A percentile compares a stretch with the other conserved stretches of the same genome.
Conservation (phyloP, 2,329 filamentous ascomycete genomes). For the Shiraia sp. region DNA sequence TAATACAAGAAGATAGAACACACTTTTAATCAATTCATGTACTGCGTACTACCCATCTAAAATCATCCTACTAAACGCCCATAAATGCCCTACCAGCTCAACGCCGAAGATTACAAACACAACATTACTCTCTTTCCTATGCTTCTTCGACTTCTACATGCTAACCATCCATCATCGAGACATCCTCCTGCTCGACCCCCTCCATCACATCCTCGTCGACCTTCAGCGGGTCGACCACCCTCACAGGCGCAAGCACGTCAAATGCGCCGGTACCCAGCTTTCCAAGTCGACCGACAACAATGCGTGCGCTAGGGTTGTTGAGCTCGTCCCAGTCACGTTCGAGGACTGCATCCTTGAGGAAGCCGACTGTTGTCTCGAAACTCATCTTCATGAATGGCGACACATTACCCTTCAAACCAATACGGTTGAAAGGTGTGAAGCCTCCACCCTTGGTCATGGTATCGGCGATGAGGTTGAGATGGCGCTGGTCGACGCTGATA, state of each 20-base stretch:
- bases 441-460: slow-evolving; percentile 94
- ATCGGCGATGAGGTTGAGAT: slow-evolving; percentile 93
- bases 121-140: too few species aligned
- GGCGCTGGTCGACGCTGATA: slow-evolving; percentile 87
- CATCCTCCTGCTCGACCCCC: slow-evolving; percentile 18
- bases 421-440: slow-evolving; percentile 91
- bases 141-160: too few species aligned
- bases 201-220: slow-evolving; percentile 16
- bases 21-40: too few species aligned
- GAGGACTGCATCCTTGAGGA: slow-evolving; percentile 88
- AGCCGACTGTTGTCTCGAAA: slow-evolving; percentile 95
- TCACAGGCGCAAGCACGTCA: slow-evolving; percentile 67
- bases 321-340: slow-evolving; percentile 91
- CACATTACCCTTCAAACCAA: slow-evolving; percentile 80
- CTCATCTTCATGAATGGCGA: slow-evolving; percentile 98
- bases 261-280: slow-evolving; percentile 89
- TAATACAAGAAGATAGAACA: too few species aligned
- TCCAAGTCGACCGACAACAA: slow-evolving; percentile 83
- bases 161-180: slow-evolving; percentile 15
- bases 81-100: not conserved
- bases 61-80: not conserved
- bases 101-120: too few species aligned
- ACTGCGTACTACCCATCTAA: not conserved
- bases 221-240: slow-evolving; percentile 33
- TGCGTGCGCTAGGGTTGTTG: slow-evolving; percentile 79